These are phyloP conservation scores for Hydnomerulius pinastri DNA, from an alignment of 768 basidiomycete genomes.

Conservation along the genomic window DNA sequence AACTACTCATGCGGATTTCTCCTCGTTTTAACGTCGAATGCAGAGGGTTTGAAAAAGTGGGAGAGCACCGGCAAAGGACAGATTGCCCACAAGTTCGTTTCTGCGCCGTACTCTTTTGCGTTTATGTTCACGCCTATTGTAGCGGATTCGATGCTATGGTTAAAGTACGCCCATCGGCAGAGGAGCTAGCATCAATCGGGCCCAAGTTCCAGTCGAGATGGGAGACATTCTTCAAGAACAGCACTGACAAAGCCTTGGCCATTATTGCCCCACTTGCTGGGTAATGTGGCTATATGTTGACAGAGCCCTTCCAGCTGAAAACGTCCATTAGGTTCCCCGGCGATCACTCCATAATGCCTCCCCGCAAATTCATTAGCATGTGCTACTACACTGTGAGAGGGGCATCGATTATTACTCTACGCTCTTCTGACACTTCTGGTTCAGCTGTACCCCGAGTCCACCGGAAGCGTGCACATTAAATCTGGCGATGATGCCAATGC, in stretches of 20 bases:
- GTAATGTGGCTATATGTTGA: slow-evolving; percentile 28
- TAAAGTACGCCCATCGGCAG: slow-evolving; percentile 52
- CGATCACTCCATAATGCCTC: slow-evolving; percentile 11
- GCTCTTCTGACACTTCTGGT: not conserved
- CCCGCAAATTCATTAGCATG: slow-evolving; percentile 29
- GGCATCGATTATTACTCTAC: not conserved
- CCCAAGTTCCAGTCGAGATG: slow-evolving; percentile 50
- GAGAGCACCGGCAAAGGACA: slow-evolving; percentile 43
- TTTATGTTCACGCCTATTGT: not conserved
- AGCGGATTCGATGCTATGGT: slow-evolving; percentile 56
- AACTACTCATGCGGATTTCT: slow-evolving; percentile 3
- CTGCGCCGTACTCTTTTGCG: not conserved
- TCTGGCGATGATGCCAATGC: slow-evolving; percentile 43
- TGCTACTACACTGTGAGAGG: slow-evolving; percentile 36
- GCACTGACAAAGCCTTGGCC: slow-evolving; percentile 58
- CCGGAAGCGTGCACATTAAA: slow-evolving; percentile 50
- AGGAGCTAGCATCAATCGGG: slow-evolving; percentile 50
- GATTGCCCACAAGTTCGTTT: slow-evolving; percentile 54
- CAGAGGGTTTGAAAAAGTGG: slow-evolving; percentile 36
- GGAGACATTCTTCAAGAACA: slow-evolving; percentile 49
- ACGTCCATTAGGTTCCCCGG: slow-evolving; percentile 25
- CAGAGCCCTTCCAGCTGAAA: not conserved
- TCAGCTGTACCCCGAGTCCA: slow-evolving; percentile 46
- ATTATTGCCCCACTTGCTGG: slow-evolving; percentile 42
- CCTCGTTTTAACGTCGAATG: not conserved